Conservation (phyloP, 129 eudicot species). For the Artemisia annua region DNA sequence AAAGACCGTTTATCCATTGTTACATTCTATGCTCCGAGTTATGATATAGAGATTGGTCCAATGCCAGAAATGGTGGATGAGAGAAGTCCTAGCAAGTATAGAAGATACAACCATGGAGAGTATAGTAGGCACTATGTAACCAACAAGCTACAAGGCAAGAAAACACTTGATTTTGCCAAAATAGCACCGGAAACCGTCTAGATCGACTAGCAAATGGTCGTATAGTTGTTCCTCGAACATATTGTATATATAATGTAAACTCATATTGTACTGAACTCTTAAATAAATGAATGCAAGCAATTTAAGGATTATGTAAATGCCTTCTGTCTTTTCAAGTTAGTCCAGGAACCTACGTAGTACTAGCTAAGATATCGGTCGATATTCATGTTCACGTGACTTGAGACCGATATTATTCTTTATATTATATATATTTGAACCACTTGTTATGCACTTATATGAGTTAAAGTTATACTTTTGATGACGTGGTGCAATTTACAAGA, state of each 20-base stretch:
- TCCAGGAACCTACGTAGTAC: background rate
- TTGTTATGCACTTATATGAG: background rate
- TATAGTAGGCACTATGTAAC: conserved; percentile 89
- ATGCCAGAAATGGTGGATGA: conserved; percentile 64
- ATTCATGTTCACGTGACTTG: background rate
- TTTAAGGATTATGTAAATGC: background rate
- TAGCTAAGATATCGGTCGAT: too few relatives aligned
- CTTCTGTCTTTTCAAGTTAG: background rate
- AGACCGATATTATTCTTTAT: background rate
- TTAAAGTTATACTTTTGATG: too few relatives aligned
- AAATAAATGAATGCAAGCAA: conserved; percentile 23
- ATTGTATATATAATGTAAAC: conserved; percentile 26
- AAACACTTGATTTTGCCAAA: conserved; percentile 83
- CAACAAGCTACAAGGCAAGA: conserved; percentile 94
- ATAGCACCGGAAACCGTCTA: conserved; percentile 34
- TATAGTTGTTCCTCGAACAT: conserved; percentile 21
- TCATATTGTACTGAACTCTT: conserved; percentile 20
- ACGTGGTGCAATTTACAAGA: too few relatives aligned
- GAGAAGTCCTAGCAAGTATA: conserved; percentile 65
- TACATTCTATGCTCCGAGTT: conserved; percentile 94
- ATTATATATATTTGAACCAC: background rate
- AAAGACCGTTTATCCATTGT: conserved; percentile 89
- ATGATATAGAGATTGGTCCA: conserved; percentile 88
- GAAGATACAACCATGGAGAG: conserved; percentile 95
- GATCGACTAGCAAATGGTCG: conserved; percentile 9